These are phyloP conservation scores for Aureobasidium sp. DNA, from an alignment of 2,329 filamentous ascomycete genomes.

Conservation along the genomic window DNA sequence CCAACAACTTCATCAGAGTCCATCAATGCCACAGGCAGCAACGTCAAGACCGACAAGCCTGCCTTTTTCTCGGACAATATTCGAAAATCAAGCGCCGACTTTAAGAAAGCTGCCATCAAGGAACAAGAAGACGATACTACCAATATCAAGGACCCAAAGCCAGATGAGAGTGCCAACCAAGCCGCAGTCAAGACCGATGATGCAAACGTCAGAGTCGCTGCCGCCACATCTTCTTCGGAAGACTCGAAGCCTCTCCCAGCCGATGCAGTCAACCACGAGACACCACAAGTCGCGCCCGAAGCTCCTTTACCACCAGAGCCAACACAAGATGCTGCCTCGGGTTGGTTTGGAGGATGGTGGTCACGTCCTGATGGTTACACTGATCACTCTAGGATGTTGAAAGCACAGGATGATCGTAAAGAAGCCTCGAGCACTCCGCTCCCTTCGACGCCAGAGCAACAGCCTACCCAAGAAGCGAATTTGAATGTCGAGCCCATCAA, in stretches of 20 bases:
- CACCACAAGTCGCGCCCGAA: not conserved
- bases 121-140: constrained; percentile 10
- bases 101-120: not conserved
- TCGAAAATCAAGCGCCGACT: constrained; percentile 8
- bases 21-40: constrained; percentile 34
- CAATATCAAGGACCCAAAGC: constrained; percentile 11
- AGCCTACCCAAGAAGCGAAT: not conserved
- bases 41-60: constrained; percentile 24
- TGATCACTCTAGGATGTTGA: constrained; percentile 30
- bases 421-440: constrained; percentile 37
- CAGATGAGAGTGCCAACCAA: not conserved
- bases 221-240: not conserved
- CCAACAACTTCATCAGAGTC: constrained; percentile 40
- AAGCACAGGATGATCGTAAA: constrained; percentile 25
- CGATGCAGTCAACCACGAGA: not conserved
- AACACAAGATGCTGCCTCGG: constrained; percentile 19
- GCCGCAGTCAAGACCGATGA: constrained; percentile 20
- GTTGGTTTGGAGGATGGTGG: constrained; percentile 43
- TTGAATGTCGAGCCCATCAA: not conserved
- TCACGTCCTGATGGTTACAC: constrained; percentile 42
- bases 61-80: constrained; percentile 15
- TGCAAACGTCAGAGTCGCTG: constrained; percentile 20
- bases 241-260: not conserved
- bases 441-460: constrained; percentile 28
- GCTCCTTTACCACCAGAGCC: constrained; percentile 40